These are phyloP conservation scores for Ilyonectria robusta DNA, from an alignment of 2,329 filamentous ascomycete genomes.

Conservation along the genomic window DNA sequence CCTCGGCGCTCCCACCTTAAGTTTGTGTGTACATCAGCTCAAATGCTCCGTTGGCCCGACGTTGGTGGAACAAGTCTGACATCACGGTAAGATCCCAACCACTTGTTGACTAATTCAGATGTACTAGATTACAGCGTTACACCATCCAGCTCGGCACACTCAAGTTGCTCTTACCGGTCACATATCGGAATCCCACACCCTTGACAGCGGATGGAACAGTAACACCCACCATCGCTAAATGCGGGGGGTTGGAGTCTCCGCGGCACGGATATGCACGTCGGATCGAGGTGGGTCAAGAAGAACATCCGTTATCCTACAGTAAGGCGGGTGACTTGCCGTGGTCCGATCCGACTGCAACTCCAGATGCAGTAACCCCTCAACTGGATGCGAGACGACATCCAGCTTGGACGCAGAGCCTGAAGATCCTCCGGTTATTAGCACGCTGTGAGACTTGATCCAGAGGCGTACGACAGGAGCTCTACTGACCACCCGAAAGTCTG, in stretches of 20 bases:
- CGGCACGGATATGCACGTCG: not conserved
- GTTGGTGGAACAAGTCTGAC: too few relatives aligned
- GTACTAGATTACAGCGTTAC: too few relatives aligned
- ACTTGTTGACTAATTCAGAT: too few relatives aligned
- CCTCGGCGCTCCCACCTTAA: too few relatives aligned
- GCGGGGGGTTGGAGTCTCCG: not conserved
- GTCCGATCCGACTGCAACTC: not conserved
- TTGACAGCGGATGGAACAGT: not conserved
- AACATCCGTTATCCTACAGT: not conserved
- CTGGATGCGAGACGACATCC: not conserved
- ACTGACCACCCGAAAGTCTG: constrained; percentile 33
- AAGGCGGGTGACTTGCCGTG: not conserved
- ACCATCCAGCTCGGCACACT: too few relatives aligned
- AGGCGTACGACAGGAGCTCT: not conserved
- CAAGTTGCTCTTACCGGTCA: too few relatives aligned
- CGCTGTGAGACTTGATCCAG: not conserved
- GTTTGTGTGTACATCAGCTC: too few relatives aligned
- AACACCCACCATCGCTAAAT: not conserved
- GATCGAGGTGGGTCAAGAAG: not conserved
- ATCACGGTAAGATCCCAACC: too few relatives aligned
- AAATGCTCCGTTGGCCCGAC: too few relatives aligned
- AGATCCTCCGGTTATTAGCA: too few relatives aligned
- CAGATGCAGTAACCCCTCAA: not conserved
- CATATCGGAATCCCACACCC: too few relatives aligned
- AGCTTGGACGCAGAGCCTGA: not conserved